phyloP scores from a whole-genome alignment of 192 early-diverging fungal genomes.

The Podila epigama region DNA sequence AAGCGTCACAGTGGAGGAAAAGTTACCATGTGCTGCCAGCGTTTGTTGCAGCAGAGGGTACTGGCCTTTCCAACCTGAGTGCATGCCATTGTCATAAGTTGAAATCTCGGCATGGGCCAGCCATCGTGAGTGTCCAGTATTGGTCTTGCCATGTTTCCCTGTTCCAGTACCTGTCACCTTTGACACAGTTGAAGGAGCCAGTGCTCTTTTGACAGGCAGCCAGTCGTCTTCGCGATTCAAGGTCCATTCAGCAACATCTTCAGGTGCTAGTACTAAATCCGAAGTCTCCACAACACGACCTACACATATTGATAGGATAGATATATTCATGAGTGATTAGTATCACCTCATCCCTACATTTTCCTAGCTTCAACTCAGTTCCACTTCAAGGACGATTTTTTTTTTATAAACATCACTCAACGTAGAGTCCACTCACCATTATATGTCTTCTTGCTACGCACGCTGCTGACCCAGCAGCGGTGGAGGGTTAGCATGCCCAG shows the following conservation, averaged over 20 bases:
- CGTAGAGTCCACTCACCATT: slow-evolving; percentile 53
- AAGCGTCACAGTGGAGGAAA: slow-evolving; percentile 21
- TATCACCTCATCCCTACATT: background rate
- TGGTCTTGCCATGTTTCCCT: slow-evolving; percentile 5
- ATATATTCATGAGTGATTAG: background rate
- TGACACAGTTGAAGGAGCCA: slow-evolving; percentile 11
- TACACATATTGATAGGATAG: slow-evolving; percentile 1
- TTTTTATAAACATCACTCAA: too few species aligned
- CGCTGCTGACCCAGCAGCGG: slow-evolving; percentile 58
- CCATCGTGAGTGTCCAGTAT: slow-evolving; percentile 38
- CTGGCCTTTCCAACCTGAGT: slow-evolving; percentile 49
- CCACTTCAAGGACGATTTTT: too few species aligned
- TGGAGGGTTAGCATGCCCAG: slow-evolving; percentile 63
- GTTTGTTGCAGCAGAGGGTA: slow-evolving; percentile 43
- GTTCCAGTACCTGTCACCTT: background rate
- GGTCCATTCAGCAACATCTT: slow-evolving; percentile 67
- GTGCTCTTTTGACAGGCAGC: slow-evolving; percentile 50
- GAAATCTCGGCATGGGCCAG: slow-evolving; percentile 61
- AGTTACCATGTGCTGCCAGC: slow-evolving; percentile 23
- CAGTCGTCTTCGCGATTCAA: slow-evolving; percentile 56
- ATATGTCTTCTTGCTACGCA: slow-evolving; percentile 49
- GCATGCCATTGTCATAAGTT: slow-evolving; percentile 54
- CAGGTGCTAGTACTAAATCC: slow-evolving; percentile 58
- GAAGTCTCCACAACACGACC: slow-evolving; percentile 53
- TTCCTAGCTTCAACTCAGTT: too few species aligned